A percentile compares a stretch with the other conserved stretches of the same genome.
Conservation (phyloP, 2,329 filamentous ascomycete genomes). For the Cordyceps pruinosa region DNA sequence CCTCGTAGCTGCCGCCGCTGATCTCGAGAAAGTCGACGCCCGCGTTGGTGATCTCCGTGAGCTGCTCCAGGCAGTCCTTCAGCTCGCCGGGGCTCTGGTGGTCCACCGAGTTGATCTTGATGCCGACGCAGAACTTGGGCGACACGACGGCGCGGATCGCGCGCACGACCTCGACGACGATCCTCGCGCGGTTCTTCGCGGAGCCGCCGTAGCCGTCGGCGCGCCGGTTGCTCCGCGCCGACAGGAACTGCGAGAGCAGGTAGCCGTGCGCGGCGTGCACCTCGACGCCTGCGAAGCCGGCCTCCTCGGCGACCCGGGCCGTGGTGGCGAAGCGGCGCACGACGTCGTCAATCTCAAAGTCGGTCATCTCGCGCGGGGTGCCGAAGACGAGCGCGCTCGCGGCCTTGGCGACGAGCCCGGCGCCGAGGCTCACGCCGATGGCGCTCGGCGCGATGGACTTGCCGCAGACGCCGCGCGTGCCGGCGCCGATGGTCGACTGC, state of each 20-base stretch:
- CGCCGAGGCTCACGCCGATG: slow-evolving; percentile 35
- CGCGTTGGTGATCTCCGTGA: slow-evolving; percentile 39
- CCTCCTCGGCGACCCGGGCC: slow-evolving; percentile 39
- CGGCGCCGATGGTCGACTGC: slow-evolving; percentile 34
- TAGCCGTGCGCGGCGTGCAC: slow-evolving; percentile 50
- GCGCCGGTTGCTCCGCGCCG: slow-evolving; percentile 41
- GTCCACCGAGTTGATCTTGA: slow-evolving; percentile 53
- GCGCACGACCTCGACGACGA: slow-evolving; percentile 45
- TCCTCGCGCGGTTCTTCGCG: slow-evolving; percentile 38
- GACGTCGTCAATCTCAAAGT: slow-evolving; percentile 45
- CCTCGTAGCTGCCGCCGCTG: slow-evolving; percentile 54
- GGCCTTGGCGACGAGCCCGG: slow-evolving; percentile 27
- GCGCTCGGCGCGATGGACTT: slow-evolving; percentile 39
- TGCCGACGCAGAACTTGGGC: slow-evolving; percentile 39
- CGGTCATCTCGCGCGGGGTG: slow-evolving; percentile 49
- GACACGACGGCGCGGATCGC: slow-evolving; percentile 33
- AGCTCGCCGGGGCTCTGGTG: slow-evolving; percentile 40
- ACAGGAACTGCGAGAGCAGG: slow-evolving; percentile 50
- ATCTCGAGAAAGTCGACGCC: slow-evolving; percentile 63
- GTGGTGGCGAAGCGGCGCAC: slow-evolving; percentile 45
- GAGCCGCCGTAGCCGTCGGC: slow-evolving; percentile 50
- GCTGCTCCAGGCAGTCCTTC: slow-evolving; percentile 51
- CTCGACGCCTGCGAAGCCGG: slow-evolving; percentile 40
- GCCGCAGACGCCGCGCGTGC: slow-evolving; percentile 26
- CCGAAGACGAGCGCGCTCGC: slow-evolving; percentile 36